Conservation (phyloP, 2,329 filamentous ascomycete genomes). For the Echinosphaeria canescens region DNA sequence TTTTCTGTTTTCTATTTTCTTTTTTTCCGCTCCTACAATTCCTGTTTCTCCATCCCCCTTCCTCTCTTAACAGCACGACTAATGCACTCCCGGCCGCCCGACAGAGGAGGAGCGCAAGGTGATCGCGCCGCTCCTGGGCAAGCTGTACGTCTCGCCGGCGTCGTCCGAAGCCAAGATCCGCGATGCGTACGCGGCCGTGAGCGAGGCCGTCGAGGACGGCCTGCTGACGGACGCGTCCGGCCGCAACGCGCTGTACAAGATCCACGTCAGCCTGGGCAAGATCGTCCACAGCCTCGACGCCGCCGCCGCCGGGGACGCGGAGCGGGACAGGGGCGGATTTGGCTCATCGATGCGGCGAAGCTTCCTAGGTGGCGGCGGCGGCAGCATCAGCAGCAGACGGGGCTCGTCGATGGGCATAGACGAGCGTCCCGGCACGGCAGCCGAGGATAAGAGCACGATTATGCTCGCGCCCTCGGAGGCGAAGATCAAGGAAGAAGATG, state of each 20-base stretch:
- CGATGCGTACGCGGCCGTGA: conserved; percentile 32
- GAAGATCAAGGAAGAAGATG: conserved; percentile 25
- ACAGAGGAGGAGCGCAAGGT: conserved; percentile 73
- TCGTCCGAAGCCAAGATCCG: conserved; percentile 35
- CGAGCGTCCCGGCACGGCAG: conserved; percentile 9
- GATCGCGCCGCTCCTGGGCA: conserved; percentile 55
- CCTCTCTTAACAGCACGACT: no score
- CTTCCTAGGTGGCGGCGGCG: conserved; percentile 1
- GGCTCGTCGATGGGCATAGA: neutral
- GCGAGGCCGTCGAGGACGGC: conserved; percentile 39
- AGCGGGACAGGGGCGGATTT: no score
- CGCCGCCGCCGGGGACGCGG: conserved; percentile 10
- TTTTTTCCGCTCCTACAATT: no score
- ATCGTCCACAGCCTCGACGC: conserved; percentile 36
- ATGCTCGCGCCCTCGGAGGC: conserved; percentile 15
- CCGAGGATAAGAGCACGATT: conserved; percentile 11
- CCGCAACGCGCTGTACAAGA: conserved; percentile 44
- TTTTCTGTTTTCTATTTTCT: no score
- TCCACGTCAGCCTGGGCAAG: conserved; percentile 44
- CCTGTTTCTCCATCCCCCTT: neutral
- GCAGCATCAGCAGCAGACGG: conserved; percentile 1
- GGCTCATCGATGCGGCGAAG: no score
- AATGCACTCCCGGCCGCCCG: no score
- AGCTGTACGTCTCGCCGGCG: conserved; percentile 56
- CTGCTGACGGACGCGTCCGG: conserved; percentile 36